Evolutionary conservation across 2,329 filamentous ascomycete species (phyloP), one percentile per base, ranked within the genome.

Genomic region (Fusarium sp.): DNA sequence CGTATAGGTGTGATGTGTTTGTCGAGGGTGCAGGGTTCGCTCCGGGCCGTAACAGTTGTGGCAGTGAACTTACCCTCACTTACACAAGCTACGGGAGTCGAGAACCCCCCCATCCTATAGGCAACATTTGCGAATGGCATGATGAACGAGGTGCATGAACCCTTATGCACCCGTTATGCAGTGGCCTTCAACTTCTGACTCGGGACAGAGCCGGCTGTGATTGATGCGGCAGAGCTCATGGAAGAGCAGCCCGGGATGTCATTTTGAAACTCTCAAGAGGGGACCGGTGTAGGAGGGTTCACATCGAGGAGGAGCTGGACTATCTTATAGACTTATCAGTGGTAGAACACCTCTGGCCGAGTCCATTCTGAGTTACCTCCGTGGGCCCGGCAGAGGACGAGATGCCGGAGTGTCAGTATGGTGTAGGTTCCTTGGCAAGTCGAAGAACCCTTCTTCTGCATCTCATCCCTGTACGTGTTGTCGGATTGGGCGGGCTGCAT

Each of bases 281-380:
- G 5, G 49, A 24, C 6, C 20, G 49, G n/a, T 56, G 10, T 32
- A 50, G 53, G 14, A 30, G 14, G 20, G 28, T 44, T 5, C 20
- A 37, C 14, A 4, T 13, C 19, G 26, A 26, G 5, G 15, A 15
- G 19, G 37, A 35, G 35, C 22, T 37, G 28, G 28, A 50, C 20
- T 28, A 37, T 44, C 19, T 45, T 48, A 22, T 24, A 24, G 7
- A 24, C 24, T 24, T 24, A 24, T 24, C 24, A 24, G 24, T 44
- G 30, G 28, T 43, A 50, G 22, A 56, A 56, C n/a, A 50, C 37
- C 44, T 56, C 53, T 43, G 45, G 53, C 24, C 22, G 37, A 20
- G 53, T 28, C 37, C 53, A 56, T 26, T 50, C 37, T 17, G 44
- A n/a, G 14, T 37, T 19, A 19, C 35, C 37, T 17, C 22, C 14